Base-by-base conservation (phyloP, 1,284 basidiomycete species). In the Coniferiporia sulphurascens region DNA sequence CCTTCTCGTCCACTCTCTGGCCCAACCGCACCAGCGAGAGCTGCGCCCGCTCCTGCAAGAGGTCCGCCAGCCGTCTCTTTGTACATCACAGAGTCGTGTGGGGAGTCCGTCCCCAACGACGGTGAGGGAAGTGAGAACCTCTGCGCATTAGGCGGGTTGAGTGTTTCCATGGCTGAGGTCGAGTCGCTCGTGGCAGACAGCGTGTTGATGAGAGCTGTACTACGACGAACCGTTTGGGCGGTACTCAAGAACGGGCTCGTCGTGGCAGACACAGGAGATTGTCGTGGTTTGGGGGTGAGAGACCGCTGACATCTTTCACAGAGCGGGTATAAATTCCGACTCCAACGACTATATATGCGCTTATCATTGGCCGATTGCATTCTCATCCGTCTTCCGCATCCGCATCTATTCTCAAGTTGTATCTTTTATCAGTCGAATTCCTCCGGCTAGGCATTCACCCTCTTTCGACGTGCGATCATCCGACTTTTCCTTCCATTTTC, bases 21-120 rank as follows among this genome's bases (percentile, higher is more conserved):
- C 13, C 27, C 5, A 27, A 5, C 27, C 27, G 27, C 4, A 21
- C 49, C 49, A 8, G 22, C 49, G 21, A 49, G 55, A n/a, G 8
- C 46, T 15, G 55, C 55, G 12, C 9, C 46, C n/a, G 45, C 46
- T 15, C 17, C 34, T 4, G 45, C 46, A 4, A 56, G 34, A 17
- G 48, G 36, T n/a, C 10, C 46, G 6, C 46, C 45, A 8, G 34
- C 12, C 9, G 27, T 32, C 9, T 10, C 34, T 1, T 6, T 21
- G 32, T 22, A 32, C 55, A 56, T 13, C 4, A 41, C 46, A 17
- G 55, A 56, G 19, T 48, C 55, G 45, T 32, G 55, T 4, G 53
- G 53, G 7, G 53, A 55, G 12, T 55, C 53, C 13, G 17, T 46
- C n/a, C 5, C 32, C 17, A 55, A 12, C 3, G 53, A 55, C 27